Conservation (phyloP, 2,329 filamentous ascomycete species). For the Periconia sp. region DNA sequence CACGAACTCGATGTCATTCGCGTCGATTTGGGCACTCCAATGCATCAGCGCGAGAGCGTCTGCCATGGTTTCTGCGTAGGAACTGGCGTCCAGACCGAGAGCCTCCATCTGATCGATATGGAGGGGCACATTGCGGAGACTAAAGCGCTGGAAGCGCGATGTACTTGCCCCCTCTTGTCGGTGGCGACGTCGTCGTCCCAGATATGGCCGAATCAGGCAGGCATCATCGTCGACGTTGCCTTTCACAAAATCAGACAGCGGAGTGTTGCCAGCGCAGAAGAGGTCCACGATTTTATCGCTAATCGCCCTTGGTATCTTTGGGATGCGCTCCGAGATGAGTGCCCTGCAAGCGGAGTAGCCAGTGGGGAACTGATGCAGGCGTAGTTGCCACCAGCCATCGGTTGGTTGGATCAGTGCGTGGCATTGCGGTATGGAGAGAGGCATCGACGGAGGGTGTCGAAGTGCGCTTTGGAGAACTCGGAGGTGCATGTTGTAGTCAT, state of each 20-base stretch:
- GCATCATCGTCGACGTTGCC: constrained; percentile 34
- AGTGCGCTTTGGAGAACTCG: constrained; percentile 1
- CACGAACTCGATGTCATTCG: constrained; percentile 63
- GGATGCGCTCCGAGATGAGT: constrained; percentile 12
- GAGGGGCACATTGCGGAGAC: constrained; percentile 58
- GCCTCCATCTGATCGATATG: constrained; percentile 58
- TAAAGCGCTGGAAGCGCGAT: constrained; percentile 40
- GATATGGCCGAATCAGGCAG: constrained; percentile 57
- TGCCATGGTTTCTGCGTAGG: constrained; percentile 56
- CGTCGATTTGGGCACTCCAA: constrained; percentile 57
- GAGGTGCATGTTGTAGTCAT: constrained; percentile 16
- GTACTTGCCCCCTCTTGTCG: too few species aligned
- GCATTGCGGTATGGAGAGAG: neutral
- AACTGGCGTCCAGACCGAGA: constrained; percentile 41
- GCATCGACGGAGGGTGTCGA: neutral
- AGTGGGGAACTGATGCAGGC: constrained; percentile 27
- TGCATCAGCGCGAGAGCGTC: constrained; percentile 57
- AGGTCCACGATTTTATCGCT: constrained; percentile 37
- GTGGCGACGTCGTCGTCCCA: constrained; percentile 40
- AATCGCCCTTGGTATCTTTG: constrained; percentile 5
- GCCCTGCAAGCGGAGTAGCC: constrained; percentile 3
- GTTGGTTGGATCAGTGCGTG: constrained; percentile 1
- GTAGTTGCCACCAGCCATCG: neutral
- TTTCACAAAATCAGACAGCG: constrained; percentile 23
- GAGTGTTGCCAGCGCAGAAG: constrained; percentile 41